Conservation (phyloP, 2,329 filamentous ascomycete genomes). For the Ceratocystis diversiconidia region DNA sequence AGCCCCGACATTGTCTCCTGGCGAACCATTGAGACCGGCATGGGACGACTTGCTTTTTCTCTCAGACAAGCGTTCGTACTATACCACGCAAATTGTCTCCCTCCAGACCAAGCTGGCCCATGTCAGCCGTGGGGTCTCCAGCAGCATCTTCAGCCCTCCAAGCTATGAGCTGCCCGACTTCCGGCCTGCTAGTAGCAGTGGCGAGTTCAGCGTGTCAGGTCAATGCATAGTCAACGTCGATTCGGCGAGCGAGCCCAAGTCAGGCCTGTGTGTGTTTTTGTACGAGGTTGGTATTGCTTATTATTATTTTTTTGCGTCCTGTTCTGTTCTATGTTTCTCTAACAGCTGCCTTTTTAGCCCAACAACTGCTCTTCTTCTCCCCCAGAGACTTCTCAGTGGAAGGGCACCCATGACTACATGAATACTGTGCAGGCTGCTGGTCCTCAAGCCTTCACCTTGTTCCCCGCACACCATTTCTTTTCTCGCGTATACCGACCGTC, state of each 20-base stretch:
- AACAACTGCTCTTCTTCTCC: slow-evolving; percentile 29
- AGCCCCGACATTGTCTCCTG: slow-evolving; percentile 9
- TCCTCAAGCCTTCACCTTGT: slow-evolving; percentile 33
- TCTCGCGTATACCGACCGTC: slow-evolving; percentile 39
- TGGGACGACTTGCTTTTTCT: slow-evolving; percentile 36
- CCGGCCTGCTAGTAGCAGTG: slow-evolving; percentile 25
- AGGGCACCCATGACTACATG: slow-evolving; percentile 25
- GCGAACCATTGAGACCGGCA: slow-evolving; percentile 33
- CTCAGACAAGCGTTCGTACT: slow-evolving; percentile 27
- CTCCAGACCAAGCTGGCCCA: slow-evolving; percentile 30
- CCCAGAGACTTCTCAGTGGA: slow-evolving; percentile 27
- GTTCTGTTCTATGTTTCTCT: background rate
- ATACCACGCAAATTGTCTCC: slow-evolving; percentile 31
- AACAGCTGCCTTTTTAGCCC: slow-evolving; percentile 26
- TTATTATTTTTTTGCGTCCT: background rate
- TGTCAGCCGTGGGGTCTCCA: slow-evolving; percentile 1
- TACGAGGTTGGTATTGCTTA: slow-evolving; percentile 33
- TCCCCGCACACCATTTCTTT: slow-evolving; percentile 45
- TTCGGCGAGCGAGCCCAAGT: slow-evolving; percentile 22
- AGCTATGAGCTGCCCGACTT: slow-evolving; percentile 29
- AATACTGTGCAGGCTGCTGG: slow-evolving; percentile 31
- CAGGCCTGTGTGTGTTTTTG: slow-evolving; percentile 35
- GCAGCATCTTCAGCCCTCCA: slow-evolving; percentile 19
- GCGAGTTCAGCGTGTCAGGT: slow-evolving; percentile 30
- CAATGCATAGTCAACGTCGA: slow-evolving; percentile 29